These are phyloP conservation scores for Nyctanthes arbortristis DNA, from an alignment of 257 asterid genomes.

Conservation along the genomic window DNA sequence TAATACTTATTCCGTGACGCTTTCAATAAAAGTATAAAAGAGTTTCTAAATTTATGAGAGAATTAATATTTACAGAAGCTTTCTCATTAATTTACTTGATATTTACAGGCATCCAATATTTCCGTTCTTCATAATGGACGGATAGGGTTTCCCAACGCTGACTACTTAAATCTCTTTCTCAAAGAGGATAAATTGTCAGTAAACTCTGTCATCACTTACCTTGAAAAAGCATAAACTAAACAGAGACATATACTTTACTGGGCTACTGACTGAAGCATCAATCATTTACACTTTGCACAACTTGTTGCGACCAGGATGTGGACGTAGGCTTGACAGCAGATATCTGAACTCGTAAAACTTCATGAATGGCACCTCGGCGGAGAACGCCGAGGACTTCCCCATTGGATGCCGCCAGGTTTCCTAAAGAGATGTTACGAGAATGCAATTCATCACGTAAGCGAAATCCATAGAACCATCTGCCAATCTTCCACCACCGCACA, in stretches of 20 bases:
- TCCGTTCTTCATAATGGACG: background rate
- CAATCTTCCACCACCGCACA: conserved; percentile 89
- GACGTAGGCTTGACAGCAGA: conserved; percentile 46
- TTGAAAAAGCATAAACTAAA: background rate
- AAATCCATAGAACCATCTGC: conserved; percentile 78
- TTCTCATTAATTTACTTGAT: background rate
- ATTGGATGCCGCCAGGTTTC: conserved; percentile 41
- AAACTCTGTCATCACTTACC: background rate
- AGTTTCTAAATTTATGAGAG: background rate
- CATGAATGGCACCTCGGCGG: conserved; percentile 80
- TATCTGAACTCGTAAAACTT: conserved; percentile 75
- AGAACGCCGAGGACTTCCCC: conserved; percentile 70
- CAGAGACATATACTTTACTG: conserved; percentile 23
- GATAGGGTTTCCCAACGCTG: background rate
- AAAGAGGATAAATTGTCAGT: background rate
- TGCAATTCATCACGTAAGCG: conserved; percentile 64
- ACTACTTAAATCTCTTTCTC: background rate
- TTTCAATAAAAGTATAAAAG: background rate
- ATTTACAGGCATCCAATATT: conserved; percentile 27
- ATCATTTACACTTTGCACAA: conserved; percentile 26
- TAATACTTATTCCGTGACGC: too few species aligned
- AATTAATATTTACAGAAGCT: background rate
- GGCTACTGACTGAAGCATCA: background rate
- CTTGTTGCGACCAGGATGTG: conserved; percentile 58
- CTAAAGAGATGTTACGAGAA: conserved; percentile 48